These are phyloP conservation scores for Tetraselmis striata DNA, from an alignment of 139 green algal species.

Conservation along the genomic window DNA sequence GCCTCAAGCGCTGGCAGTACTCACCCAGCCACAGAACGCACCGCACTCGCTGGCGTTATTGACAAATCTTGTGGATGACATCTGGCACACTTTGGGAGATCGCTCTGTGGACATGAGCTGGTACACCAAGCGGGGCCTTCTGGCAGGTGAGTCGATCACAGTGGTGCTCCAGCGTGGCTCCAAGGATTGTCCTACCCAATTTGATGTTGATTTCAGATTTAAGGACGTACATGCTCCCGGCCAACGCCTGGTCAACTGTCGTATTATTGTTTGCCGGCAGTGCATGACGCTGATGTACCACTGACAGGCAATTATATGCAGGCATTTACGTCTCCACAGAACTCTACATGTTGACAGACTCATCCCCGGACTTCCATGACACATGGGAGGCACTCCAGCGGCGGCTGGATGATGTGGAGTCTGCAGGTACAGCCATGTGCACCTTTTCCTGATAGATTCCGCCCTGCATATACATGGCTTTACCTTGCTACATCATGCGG, in stretches of 20 bases:
- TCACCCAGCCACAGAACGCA: neutral
- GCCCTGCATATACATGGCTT: too few species aligned
- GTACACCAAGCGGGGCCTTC: neutral
- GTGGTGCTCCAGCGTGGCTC: too few species aligned
- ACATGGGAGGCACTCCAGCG: neutral
- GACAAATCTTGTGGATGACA: neutral
- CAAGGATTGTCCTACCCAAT: too few species aligned
- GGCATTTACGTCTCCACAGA: neutral
- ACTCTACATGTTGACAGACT: neutral
- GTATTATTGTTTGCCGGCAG: too few species aligned
- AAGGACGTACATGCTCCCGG: too few species aligned
- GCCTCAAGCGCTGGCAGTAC: neutral
- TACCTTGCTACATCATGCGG: too few species aligned
- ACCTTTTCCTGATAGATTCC: neutral
- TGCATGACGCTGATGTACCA: too few species aligned
- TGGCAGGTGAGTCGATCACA: too few species aligned
- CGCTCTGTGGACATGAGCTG: neutral
- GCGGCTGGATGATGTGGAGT: neutral
- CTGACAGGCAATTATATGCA: too few species aligned
- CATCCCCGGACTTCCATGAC: neutral
- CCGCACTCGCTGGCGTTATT: neutral
- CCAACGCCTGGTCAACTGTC: too few species aligned
- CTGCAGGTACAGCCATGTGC: neutral
- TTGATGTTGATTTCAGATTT: too few species aligned
- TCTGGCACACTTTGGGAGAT: neutral